A percentile compares a stretch with the other conserved stretches of the same genome.
Evolutionary conservation across 2,329 filamentous ascomycete species (phyloP).

Genomic region (Pezicula radicicola): DNA sequence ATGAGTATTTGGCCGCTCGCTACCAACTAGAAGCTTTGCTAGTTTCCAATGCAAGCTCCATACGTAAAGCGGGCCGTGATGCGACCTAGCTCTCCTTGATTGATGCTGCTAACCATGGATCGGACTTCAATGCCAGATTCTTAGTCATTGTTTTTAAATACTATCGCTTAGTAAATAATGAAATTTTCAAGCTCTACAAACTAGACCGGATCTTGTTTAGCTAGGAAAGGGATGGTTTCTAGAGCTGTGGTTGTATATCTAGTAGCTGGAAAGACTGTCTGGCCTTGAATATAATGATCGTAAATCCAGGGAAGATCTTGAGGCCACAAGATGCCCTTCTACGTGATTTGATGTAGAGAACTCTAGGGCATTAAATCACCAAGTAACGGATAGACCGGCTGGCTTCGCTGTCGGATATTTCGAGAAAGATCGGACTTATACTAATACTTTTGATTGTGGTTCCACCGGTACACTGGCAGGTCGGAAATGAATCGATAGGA

Average conservation of each 20-base stretch:
- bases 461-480: background rate
- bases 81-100: background rate
- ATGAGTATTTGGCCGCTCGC: background rate
- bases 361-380: background rate
- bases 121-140: constrained; percentile 1
- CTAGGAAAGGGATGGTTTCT: constrained; percentile 29
- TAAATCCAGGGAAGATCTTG: constrained; percentile 38
- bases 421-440: background rate
- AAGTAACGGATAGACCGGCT: background rate
- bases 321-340: background rate
- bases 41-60: background rate
- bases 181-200: constrained; percentile 17
- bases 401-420: background rate
- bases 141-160: background rate
- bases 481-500: background rate
- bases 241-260: constrained; percentile 44
- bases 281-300: constrained; percentile 36
- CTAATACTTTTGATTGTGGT: background rate
- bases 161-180: background rate
- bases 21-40: background rate
- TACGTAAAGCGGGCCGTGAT: constrained; percentile 1
- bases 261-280: constrained; percentile 38
- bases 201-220: background rate
- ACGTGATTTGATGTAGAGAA: background rate
- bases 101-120: background rate